Evolutionary conservation across 441 rosid species (phyloP).

Genomic region (Geranium incanum): DNA sequence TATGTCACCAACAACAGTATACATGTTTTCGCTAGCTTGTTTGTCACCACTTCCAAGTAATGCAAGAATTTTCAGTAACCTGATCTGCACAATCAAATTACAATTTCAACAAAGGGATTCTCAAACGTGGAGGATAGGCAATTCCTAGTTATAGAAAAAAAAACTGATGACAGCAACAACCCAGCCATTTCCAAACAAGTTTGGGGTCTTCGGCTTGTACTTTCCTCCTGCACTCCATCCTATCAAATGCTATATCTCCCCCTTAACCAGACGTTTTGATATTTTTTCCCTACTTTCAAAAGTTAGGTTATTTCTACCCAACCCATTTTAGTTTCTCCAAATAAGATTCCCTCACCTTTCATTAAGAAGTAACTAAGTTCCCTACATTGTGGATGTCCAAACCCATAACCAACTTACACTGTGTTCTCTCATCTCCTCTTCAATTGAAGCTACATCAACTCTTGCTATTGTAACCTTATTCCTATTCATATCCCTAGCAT

Average conservation of each 20-base stretch:
- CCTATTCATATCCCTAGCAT: not conserved
- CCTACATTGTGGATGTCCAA: not conserved
- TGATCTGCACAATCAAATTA: constrained; percentile 51
- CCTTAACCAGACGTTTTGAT: not conserved
- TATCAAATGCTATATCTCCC: not conserved
- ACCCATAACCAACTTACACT: not conserved
- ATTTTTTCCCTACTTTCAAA: not conserved
- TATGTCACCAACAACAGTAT: constrained; percentile 82
- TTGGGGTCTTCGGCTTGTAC: not conserved
- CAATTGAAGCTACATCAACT: not conserved
- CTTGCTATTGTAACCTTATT: not conserved
- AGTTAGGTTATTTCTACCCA: not conserved
- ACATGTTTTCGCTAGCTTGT: constrained; percentile 85
- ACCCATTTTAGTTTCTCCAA: not conserved
- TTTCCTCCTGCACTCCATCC: not conserved
- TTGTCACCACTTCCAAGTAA: constrained; percentile 92
- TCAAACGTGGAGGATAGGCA: too few species aligned
- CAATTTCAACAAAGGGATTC: constrained; percentile 7
- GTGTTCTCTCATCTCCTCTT: not conserved
- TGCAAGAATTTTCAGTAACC: constrained; percentile 82
- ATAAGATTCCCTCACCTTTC: not conserved
- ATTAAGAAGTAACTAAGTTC: not conserved
- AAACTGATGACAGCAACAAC: not conserved
- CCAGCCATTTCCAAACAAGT: not conserved
- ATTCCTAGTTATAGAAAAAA: too few species aligned